Evolutionary conservation across 2,329 filamentous ascomycete genomes (phyloP).

Genomic region (Fusarium tupiense): DNA sequence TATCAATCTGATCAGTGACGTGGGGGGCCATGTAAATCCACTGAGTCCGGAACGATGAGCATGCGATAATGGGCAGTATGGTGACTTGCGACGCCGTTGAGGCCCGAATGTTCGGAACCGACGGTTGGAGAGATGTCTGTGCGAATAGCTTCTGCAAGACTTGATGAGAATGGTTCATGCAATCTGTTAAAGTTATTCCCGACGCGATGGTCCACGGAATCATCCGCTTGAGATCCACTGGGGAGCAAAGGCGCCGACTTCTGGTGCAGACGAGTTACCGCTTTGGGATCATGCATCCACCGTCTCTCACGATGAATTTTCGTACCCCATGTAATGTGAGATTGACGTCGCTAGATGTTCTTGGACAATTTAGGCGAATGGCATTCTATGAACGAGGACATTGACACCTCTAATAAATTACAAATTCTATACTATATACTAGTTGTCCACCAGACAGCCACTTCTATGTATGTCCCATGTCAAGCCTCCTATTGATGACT

Average conservation of each 20-base stretch:
- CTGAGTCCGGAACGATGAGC: rapidly evolving
- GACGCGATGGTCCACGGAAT: neutral
- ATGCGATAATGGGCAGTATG: neutral
- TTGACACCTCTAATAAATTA: neutral
- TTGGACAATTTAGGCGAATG: neutral
- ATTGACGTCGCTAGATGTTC: neutral
- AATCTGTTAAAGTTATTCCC: neutral
- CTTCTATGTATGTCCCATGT: rapidly evolving
- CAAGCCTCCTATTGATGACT: rapidly evolving
- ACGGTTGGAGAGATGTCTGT: neutral
- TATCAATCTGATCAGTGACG: neutral
- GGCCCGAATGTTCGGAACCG: rapidly evolving
- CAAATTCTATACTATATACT: neutral
- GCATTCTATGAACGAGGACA: neutral
- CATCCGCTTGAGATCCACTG: neutral
- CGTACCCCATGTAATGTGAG: rapidly evolving
- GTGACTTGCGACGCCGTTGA: rapidly evolving
- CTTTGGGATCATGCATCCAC: neutral
- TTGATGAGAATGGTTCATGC: neutral
- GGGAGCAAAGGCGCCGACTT: neutral
- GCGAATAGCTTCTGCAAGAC: rapidly evolving
- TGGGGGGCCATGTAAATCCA: neutral
- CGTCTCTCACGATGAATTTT: neutral
- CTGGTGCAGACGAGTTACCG: neutral
- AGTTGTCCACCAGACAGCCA: neutral